Evolutionary conservation across 495 filamentous ascomycete species (phyloP).

Genomic region (Sordaria brevicollis): DNA sequence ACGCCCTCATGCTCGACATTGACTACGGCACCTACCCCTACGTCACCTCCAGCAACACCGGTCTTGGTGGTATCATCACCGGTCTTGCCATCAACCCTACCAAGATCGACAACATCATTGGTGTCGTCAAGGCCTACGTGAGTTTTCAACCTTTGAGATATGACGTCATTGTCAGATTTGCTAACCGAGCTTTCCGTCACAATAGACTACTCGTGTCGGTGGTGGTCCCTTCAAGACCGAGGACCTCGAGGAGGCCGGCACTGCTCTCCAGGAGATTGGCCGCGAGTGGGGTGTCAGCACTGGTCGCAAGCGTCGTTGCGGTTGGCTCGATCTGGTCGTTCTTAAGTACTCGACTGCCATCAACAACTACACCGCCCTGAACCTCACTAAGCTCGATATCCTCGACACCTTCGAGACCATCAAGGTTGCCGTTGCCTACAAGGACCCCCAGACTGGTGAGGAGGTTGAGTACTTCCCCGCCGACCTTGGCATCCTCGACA

Average conservation of each 20-base stretch:
- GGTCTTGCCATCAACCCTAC: conserved; percentile 50
- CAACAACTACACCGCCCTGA: conserved; percentile 67
- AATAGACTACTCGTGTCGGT: conserved; percentile 56
- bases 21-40: conserved; percentile 66
- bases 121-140: conserved; percentile 72
- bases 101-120: conserved; percentile 52
- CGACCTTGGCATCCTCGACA: conserved; percentile 21
- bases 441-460: conserved; percentile 32
- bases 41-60: conserved; percentile 71
- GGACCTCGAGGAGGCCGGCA: conserved; percentile 46
- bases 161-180: not conserved
- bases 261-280: conserved; percentile 36
- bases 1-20: conserved; percentile 54
- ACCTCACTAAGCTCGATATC: conserved; percentile 80
- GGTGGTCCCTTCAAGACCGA: conserved; percentile 82
- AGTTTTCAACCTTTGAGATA: not conserved
- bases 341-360: conserved; percentile 61
- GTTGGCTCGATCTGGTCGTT: conserved; percentile 87
- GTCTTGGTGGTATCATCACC: conserved; percentile 66
- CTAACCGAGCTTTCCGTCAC: not conserved
- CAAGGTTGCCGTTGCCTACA: conserved; percentile 68
- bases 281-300: conserved; percentile 66
- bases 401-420: conserved; percentile 75
- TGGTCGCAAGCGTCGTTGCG: conserved; percentile 73
- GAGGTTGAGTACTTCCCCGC: conserved; percentile 29